Conservation (phyloP, 805 yeast genomes). For the Priceomyces medius region DNA sequence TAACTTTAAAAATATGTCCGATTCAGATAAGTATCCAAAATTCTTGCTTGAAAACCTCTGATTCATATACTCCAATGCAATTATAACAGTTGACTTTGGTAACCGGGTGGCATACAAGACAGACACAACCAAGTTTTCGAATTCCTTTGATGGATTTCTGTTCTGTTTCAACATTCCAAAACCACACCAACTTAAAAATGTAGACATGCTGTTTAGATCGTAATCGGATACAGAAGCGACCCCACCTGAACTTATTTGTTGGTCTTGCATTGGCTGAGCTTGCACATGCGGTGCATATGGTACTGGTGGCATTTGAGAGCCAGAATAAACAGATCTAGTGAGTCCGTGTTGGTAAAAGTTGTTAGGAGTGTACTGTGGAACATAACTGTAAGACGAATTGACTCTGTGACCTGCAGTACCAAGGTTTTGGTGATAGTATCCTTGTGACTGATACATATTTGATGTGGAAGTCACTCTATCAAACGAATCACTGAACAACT, state of each 20-base stretch:
- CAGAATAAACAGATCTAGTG: constrained; percentile 13
- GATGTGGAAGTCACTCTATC: constrained; percentile 2
- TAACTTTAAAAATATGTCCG: constrained; percentile 51
- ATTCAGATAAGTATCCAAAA: constrained; percentile 23
- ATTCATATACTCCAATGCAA: constrained; percentile 77
- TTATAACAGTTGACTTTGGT: constrained; percentile 76
- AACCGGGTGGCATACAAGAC: constrained; percentile 85
- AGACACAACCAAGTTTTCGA: constrained; percentile 58
- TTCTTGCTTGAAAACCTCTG: constrained; percentile 46
- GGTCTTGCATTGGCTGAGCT: constrained; percentile 11
- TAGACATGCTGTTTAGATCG: constrained; percentile 73
- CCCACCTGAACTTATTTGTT: constrained; percentile 56
- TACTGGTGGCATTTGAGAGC: constrained; percentile 8
- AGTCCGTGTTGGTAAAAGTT: constrained; percentile 10
- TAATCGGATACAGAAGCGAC: constrained; percentile 77
- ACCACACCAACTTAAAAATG: constrained; percentile 73
- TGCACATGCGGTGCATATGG: constrained; percentile 9
- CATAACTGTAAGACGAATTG: constrained; percentile 24
- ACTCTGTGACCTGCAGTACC: constrained; percentile 43
- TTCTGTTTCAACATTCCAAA: constrained; percentile 62
- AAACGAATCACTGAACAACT: not conserved
- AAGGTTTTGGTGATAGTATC: constrained; percentile 22
- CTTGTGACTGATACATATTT: constrained; percentile 18
- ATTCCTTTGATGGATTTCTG: constrained; percentile 44
- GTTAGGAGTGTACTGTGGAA: constrained; percentile 18